Base-by-base conservation (phyloP, 768 basidiomycete genomes). In the Kwoniella sp. region DNA sequence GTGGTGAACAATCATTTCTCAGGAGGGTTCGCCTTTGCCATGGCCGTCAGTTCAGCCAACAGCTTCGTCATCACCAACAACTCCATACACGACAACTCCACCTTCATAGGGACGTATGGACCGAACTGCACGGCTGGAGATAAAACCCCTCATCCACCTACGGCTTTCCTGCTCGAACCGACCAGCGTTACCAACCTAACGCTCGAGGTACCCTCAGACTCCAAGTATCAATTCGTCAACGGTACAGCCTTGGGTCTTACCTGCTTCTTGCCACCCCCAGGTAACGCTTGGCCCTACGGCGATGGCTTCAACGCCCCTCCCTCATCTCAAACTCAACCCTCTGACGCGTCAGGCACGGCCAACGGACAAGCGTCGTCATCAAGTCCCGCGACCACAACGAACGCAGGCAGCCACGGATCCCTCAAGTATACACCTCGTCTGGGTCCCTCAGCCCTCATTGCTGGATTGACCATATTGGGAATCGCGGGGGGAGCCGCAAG, bases 1-100 rank as follows among this genome's bases (percentile, higher is more conserved):
- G 56, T 73, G 2, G 50, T 49, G 29, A 51, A 63, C 43, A 73
- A 73, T 50, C 27, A 44, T 0, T 59, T 69, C 25, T 50, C 50
- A 0, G 72, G 72, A 15, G 68, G 66, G 0, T 68, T 73, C 34
- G 57, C 60, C 0, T 73, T 60, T 42, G 72, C 56, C 1, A 61
- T 73, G 12, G 66, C 56, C 14, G 45, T 71, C 11, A 50, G 62
- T 1, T 43, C 51, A 17, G 62, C 67, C 3, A 43, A 37, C 14
- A 50, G 62, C 33, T 66, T 68, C 29, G 41, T 52, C 2, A 51
- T 71, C 20, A 15, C 23, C 12, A 62, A 64, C 56, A 71, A 71
- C 53, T 54, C 63, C 8, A 57, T 71, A 34, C 27, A 37, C 8
- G 60, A 58, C 31, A 71, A 71, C 41, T 48, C 58, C 4, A 55